Evolutionary conservation across 176 grass and related monocot species (phyloP), one percentile per base, ranked within the genome.

Genomic region (Bonia amplexicaulis): DNA sequence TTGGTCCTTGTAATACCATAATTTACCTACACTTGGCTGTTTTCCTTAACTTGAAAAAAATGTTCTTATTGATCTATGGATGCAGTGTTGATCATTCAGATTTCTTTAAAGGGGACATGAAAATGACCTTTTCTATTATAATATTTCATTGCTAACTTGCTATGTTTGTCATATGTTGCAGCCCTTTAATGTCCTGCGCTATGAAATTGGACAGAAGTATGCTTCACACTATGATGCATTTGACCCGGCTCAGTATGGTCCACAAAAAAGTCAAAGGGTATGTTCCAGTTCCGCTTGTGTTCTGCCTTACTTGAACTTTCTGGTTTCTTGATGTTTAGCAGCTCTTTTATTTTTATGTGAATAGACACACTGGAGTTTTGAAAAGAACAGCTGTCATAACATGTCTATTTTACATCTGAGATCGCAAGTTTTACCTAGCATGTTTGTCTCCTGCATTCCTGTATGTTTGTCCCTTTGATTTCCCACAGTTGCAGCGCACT

Each of bases 141-240:
- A 26, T 10, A n/a, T 66, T 53, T 73, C 7, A 75, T 52, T 74
- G 23, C 29, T 72, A 39, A 33, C 44, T 65, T 61, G 64, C 66
- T 82, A n/a, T 29, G 47, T 76, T 87, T 85, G 23, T 55, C 6
- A 14, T 55, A 84, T 88, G 68, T 91, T 79, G 74, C 88, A 99
- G 96, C 71, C 87, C 12, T 96, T 96, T 86, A 99, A 99, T 74
- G 51, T 99, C 68, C 85, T 99, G 70, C 85, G 91, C 33, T 99
- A 99, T 86, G 91, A 99, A 79, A 89, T 96, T 85, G 93, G 90
- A 62, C 96, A 99, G 87, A 90, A 60, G 60, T 99, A 99, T 91
- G 93, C 96, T 87, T 95, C 91, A 31, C 96, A 96, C 45, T 99
- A 99, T 89, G 96, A 99, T 15, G 93, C 91, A 66, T 99, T 99